A percentile compares a stretch with the other conserved stretches of the same genome.
phyloP scores from a whole-genome alignment of 352 stramenopile species.

The Phytophthora citrophthora region DNA sequence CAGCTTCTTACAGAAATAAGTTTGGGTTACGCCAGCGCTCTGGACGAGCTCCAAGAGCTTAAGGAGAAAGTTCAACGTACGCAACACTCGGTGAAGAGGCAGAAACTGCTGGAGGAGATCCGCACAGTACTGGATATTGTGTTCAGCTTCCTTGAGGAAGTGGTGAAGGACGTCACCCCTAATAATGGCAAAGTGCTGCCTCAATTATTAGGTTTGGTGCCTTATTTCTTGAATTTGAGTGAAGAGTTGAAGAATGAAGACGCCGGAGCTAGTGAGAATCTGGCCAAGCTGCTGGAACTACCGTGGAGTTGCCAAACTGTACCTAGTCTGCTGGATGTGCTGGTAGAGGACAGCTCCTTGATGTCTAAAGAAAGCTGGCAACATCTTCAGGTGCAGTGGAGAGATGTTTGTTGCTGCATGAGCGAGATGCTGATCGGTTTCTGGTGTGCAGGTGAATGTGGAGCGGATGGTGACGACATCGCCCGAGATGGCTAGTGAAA shows the following conservation, averaged over 20 bases:
- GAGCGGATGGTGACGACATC: conserved; percentile 50
- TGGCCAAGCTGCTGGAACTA: conserved; percentile 71
- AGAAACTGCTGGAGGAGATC: conserved; percentile 56
- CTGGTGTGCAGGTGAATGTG: conserved; percentile 47
- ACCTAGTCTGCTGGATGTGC: conserved; percentile 60
- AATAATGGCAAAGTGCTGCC: conserved; percentile 49
- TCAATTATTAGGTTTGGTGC: conserved; percentile 67
- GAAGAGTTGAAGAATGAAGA: conserved; percentile 28
- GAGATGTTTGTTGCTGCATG: conserved; percentile 1
- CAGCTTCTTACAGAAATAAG: conserved; percentile 82
- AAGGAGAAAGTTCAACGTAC: background rate
- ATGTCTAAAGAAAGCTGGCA: conserved; percentile 56
- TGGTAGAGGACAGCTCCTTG: conserved; percentile 55
- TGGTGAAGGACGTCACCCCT: conserved; percentile 33
- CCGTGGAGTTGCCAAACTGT: conserved; percentile 65
- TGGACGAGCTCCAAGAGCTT: conserved; percentile 40
- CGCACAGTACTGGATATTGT: conserved; percentile 57
- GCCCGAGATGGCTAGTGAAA: conserved; percentile 45
- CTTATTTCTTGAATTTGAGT: conserved; percentile 58
- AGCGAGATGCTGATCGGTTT: conserved; percentile 1
- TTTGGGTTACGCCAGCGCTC: conserved; percentile 60
- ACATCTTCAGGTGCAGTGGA: conserved; percentile 51
- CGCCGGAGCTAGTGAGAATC: conserved; percentile 37
- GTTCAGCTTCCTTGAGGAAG: conserved; percentile 60
- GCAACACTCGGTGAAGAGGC: conserved; percentile 9